Evolutionary conservation across 306 rosid genomes (phyloP), one percentile per base, ranked within the genome.

Genomic region (Leucaena leucocephala): DNA sequence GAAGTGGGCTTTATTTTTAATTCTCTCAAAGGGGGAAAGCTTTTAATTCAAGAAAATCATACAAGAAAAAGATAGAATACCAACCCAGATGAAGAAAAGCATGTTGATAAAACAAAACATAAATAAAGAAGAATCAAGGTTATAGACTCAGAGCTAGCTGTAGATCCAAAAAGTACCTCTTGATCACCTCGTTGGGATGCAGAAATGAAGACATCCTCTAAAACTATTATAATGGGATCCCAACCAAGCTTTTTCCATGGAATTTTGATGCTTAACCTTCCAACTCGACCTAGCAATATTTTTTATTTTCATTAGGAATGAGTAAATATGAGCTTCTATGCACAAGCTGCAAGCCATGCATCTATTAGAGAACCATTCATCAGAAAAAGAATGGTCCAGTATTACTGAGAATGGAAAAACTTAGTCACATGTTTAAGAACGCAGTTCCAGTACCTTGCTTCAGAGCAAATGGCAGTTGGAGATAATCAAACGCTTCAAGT

Each of bases 161-260:
- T n/a, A 49, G 68, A 64, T 70, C 68, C 61, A 49, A 54, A 46
- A 74, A 76, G 76, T 80, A 95, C 98, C 97, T 95, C 98, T 74
- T 85, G 85, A 85, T 92, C 98, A 79, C 86, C 91, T 83, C 98
- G 88, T 74, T 88, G 94, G 61, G 98, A 87, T 62, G 97, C 95
- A 82, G 87, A 91, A 84, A 95, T 69, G 82, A 86, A 95, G 42
- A 92, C 88, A 83, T 91, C 90, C 83, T 95, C 98, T 71, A 95
- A 85, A 74, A 82, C 74, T 46, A 95, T 92, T 68, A 92, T 88
- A 82, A 92, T 85, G 50, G 98, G 97, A 45, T 92, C 97, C 98
- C 98, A 86, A 16, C 94, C 94, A 59, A 94, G 95, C 94, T 85
- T 92, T 85, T 91, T 95, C 98, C 98, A 95, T 45, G 98, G 98